These are phyloP conservation scores for Fusarium nanum DNA, from an alignment of 2,329 filamentous ascomycete genomes.

Conservation along the genomic window DNA sequence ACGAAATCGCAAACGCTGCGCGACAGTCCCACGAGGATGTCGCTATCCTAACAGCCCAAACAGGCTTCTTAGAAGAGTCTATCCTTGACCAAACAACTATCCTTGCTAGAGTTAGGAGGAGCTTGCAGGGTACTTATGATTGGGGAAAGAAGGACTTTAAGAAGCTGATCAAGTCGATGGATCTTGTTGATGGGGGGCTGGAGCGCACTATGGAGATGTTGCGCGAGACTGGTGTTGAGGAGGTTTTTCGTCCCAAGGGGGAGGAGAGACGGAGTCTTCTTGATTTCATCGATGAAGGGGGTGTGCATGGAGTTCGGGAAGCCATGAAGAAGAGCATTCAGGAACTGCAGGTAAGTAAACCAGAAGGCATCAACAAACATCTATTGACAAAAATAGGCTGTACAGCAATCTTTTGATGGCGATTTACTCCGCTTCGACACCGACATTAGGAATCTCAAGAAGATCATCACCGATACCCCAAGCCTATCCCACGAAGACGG, in stretches of 20 bases:
- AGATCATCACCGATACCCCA: conserved; percentile 61
- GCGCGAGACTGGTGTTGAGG: conserved; percentile 72
- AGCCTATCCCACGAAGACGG: conserved; percentile 51
- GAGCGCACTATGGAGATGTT: conserved; percentile 75
- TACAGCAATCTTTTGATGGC: conserved; percentile 79
- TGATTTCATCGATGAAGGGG: conserved; percentile 81
- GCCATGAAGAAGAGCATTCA: conserved; percentile 77
- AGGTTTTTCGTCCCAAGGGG: conserved; percentile 68
- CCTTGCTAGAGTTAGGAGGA: conserved; percentile 62
- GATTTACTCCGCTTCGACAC: conserved; percentile 81
- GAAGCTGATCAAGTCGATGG: conserved; percentile 71
- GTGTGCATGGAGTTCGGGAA: conserved; percentile 73
- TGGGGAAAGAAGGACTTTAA: conserved; percentile 70
- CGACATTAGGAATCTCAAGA: conserved; percentile 74
- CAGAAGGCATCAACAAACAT: not conserved
- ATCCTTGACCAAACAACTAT: conserved; percentile 68
- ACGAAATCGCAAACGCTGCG: conserved; percentile 83
- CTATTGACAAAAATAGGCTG: conserved; percentile 56
- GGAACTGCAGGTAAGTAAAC: conserved; percentile 69
- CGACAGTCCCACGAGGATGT: conserved; percentile 82
- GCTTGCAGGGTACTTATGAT: conserved; percentile 67
- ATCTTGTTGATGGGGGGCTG: conserved; percentile 73
- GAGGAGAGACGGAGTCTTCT: conserved; percentile 72
- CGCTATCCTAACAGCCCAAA: conserved; percentile 76
- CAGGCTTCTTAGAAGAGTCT: conserved; percentile 73